Evolutionary conservation across 495 filamentous ascomycete species (phyloP), one percentile per base, ranked within the genome.

Genomic region (Jackrogersella multiformis): DNA sequence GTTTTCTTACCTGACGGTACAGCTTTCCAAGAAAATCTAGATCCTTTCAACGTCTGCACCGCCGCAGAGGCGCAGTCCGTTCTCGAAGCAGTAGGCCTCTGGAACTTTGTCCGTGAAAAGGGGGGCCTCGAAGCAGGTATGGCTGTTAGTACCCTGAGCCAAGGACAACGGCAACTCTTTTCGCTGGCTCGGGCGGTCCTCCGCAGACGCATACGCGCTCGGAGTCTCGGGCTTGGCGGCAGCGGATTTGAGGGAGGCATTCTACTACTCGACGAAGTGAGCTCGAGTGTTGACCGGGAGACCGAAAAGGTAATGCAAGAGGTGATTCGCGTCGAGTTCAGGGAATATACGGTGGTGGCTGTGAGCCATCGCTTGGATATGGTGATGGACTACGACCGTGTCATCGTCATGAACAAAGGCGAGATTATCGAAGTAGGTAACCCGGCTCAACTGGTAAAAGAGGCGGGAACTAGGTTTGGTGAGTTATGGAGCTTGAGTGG

Each of bases 161-260:
- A 86, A 51, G 89, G 89, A 0, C 88, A 91, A 67, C 79, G 79
- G 32, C 89, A 91, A 74, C 82, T 91, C 5, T 84, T 90, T 65
- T 85, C 84, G 56, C 79, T 91, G 10, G 86, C 85, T 1, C 79
- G 88, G 2, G 88, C 86, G 0, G 74, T 91, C 4, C 77, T 91
- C 18, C 77, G 82, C 13, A 67, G 70, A 21, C 56, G 76, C 13
- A 26, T 77, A 0, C 65, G 76, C 2, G 61, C 68, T 0, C 32
- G 65, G 15, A 66, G 56, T 24, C 54, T 69, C 3, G 55, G 66
- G 13, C 13, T 64, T 15, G 68, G 51, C 9, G 66, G 39, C 4
- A 66, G 49, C 3, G 42, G 44, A 4, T 30, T 46, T 0, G 72
- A 69, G 7, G 71, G 74, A 5, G 74, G 78, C 0, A 30, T 80